Base-by-base conservation (phyloP, 148 eudicot species). In the Chenopodium quinoa region DNA sequence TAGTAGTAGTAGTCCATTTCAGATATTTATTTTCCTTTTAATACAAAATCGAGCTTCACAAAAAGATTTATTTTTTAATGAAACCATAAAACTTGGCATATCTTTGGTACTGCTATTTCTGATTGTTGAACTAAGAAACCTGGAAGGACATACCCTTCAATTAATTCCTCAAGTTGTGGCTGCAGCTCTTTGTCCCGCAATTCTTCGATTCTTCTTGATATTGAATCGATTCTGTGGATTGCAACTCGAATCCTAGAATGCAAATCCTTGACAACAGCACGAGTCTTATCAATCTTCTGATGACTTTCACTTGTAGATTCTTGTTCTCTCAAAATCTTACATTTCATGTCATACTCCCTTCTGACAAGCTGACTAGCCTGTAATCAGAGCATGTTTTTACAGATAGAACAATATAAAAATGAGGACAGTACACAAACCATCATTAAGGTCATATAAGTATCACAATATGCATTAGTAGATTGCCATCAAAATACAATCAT, bases 151-250 rank as follows among this genome's bases (percentile, higher is more conserved):
- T 89, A 95, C 99, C 99, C 97, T 82, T 92, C 97, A 81, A 92
- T 93, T 87, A 95, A 84, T 82, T 95, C 99, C 88, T 95, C 99
- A n/a, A 95, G 93, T 77, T 95, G 99, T 68, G 99, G 99, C 82
- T 92, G 97, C 75, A 95, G 87, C 88, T 95, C 99, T 37, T 79
- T 78, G 80, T 95, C 99, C 83, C 97, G 88, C 71, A 93, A 78
- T 47, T 95, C 97, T 80, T 95, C 99, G 23, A 95, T 92, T 85
- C 89, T 93, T 86, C 91, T 93, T 11, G 99, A 93, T 80, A 95
- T 89, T 65, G 97, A 82, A 84, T 95, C 86, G 69, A 95, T 95
- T 82, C 97, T 90, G 65, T 93, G 97, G 73, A 95, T 89, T 63
- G 99, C 93, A 81, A 95, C 97, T 87, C 92, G 85, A 76, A 95